phyloP scores from a whole-genome alignment of 2,329 filamentous ascomycete genomes.

The Hypoxylon sp. region DNA sequence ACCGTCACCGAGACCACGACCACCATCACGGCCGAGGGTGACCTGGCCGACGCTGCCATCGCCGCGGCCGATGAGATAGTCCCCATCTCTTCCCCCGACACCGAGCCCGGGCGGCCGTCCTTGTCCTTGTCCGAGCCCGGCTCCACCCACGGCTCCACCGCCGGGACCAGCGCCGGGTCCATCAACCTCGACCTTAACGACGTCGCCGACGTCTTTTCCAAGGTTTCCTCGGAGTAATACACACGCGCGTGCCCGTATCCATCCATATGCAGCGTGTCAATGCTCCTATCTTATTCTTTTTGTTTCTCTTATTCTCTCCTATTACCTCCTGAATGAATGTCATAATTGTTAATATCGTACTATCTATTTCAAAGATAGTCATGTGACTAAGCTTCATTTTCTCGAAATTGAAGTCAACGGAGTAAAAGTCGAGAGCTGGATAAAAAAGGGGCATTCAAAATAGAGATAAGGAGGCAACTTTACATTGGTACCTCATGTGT shows the following conservation, averaged over 20 bases:
- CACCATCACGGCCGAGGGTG: not conserved
- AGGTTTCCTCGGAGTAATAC: not conserved
- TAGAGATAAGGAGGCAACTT: no score
- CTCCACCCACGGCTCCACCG: slow-evolving; percentile 2
- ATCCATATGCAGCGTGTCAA: no score
- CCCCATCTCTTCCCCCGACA: no score
- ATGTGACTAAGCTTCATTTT: no score
- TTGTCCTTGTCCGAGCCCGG: not conserved
- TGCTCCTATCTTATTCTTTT: no score
- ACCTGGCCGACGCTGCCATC: not conserved
- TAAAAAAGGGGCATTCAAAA: no score
- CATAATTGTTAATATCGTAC: no score
- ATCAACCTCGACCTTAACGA: slow-evolving; percentile 7
- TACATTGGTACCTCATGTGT: no score
- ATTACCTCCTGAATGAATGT: no score
- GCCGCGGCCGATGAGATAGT: not conserved
- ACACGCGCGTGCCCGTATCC: not conserved
- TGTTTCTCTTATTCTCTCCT: not conserved
- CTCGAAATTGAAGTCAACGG: no score
- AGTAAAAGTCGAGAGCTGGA: no score
- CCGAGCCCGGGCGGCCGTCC: not conserved
- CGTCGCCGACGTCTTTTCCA: slow-evolving; percentile 1
- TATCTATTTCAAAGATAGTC: not conserved
- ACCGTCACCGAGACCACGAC: not conserved
- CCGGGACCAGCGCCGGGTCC: slow-evolving; percentile 18